Percentiles rank a stretch among this genome's conserved stretches.
Evolutionary conservation across 768 basidiomycete species (phyloP).

Genomic region (Psilocybe cubensis): DNA sequence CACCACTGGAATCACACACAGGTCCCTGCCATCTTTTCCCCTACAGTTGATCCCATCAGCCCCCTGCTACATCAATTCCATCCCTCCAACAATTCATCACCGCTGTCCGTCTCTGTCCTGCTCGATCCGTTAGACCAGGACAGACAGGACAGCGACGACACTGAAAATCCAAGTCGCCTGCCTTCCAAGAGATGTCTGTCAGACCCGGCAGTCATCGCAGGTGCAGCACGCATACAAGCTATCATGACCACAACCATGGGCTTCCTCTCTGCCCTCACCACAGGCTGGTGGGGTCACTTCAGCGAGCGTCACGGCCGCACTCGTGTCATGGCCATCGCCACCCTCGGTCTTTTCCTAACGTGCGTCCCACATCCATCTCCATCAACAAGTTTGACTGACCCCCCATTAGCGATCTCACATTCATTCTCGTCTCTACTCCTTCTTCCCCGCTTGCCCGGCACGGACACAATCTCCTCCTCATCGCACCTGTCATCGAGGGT

Average conservation of each 20-base stretch:
- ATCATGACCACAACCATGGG: conserved; percentile 83
- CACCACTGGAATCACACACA: conserved; percentile 45
- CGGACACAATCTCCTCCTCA: conserved; percentile 74
- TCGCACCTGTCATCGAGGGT: conserved; percentile 86
- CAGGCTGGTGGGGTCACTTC: conserved; percentile 89
- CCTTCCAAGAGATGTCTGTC: conserved; percentile 40
- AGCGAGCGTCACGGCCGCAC: conserved; percentile 82
- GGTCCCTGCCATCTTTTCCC: conserved; percentile 7
- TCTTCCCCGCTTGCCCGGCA: conserved; percentile 62
- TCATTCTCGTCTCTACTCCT: conserved; percentile 80
- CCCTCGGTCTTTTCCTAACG: conserved; percentile 58
- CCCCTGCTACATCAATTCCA: conserved; percentile 18
- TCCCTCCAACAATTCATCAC: conserved; percentile 7
- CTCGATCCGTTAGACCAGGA: conserved; percentile 8
- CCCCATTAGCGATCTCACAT: conserved; percentile 71
- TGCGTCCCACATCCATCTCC: conserved; percentile 23
- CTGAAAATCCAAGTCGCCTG: conserved; percentile 39
- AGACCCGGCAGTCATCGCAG: conserved; percentile 67
- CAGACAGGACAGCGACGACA: conserved; percentile 29
- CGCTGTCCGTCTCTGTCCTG: conserved; percentile 2
- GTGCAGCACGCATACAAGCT: conserved; percentile 73
- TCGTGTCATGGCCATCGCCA: conserved; percentile 71
- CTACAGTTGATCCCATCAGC: conserved; percentile 34
- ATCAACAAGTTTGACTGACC: conserved; percentile 5
- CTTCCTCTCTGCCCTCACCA: conserved; percentile 78